Evolutionary conservation across 2,329 filamentous ascomycete species (phyloP), one percentile per base, ranked within the genome.

Genomic region (Podosphaera leucotricha): DNA sequence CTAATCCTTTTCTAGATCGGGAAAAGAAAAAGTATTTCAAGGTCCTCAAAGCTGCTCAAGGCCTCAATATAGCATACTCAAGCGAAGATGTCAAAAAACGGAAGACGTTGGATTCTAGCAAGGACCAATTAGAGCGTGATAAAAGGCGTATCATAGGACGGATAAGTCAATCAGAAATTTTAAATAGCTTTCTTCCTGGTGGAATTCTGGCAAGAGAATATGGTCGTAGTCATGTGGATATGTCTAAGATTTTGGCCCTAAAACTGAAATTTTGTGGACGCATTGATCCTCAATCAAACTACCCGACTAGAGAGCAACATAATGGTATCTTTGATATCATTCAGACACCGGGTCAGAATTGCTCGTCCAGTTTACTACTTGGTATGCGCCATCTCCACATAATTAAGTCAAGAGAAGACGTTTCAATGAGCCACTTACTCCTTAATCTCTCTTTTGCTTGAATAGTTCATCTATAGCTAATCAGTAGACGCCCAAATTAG

Each of bases 1-100:
- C 44, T 50, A 22, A 49, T 30, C 18, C n/a, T n/a, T 11, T 33
- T 28, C 6, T 44, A 74, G 72, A 75, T 47, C 43, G 58, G 13
- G 65, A 66, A 38, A 79, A 72, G 57, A 67, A 67, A 33, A 77
- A 72, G 49, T 82, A 80, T 54, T 82, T 80, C 59, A 76, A 72
- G 52, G 69, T 81, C 42, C 71, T 78, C 54, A 52, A 61, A 20
- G 63, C 61, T 44, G 61, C 66, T 48, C 65, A 64, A 15, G 71
- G 71, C 0, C 66, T 72, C 0, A 59, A 57, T 6, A 63, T 68
- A 0, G 59, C 64, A 15, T 79, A 75, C 61, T 72, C 74, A 7
- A 60, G 64, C n/a, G 63, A 70, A 39, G 65, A 66, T 6, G 69
- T 78, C 45, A 76, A 72, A 58, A 65, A 64, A 49, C 71, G 71